Base-by-base conservation (phyloP, 1,284 basidiomycete species). In the Irpex lacteus region DNA sequence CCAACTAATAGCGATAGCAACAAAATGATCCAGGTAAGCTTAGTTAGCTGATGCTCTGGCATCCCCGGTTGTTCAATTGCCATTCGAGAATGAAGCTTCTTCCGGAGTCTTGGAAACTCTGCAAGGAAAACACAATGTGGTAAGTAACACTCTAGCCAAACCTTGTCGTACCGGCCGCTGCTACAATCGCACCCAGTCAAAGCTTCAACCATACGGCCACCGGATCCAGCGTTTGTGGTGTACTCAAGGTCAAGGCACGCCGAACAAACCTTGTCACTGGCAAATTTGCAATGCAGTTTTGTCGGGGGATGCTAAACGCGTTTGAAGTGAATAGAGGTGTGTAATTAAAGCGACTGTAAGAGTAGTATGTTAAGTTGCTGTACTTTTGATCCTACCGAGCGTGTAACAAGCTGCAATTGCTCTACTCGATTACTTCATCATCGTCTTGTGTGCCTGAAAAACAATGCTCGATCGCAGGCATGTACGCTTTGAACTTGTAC, bases 401-500 rank as follows among this genome's bases (percentile, higher is more conserved):
- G 66, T 66, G 18, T 37, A 56, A 11, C 34, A 34, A 56, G 32
- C 54, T 26, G 44, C 70, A 65, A 37, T 78, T 78, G 57, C 44
- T 75, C 81, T 21, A 80, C 83, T 53, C 18, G 19, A 53, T 53
- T 15, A 53, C 19, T 19, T 85, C 87, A 8, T 82, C 83, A 60
- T 84, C 85, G 37, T 84, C 84, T 21, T 74, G 78, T 4, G 85
- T 85, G 59, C 88, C 87, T 15, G 74, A 72, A 67, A 92, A 88
- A 67, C 87, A 82, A 67, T 85, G 78, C 70, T 91, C 85, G 65
- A 98, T 81, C 4, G 92, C 89, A 2, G 85, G 83, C 63, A 90
- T 77, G 73, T 95, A 96, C 61, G 83, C 76, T 37, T 83, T 82
- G 78, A 95, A 82, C 77, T 93, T 94, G 88, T 90, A 91, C 81